Percentiles rank a stretch among this genome's conserved stretches.
Conservation (phyloP, 768 basidiomycete species). For the Galerina marginata region DNA sequence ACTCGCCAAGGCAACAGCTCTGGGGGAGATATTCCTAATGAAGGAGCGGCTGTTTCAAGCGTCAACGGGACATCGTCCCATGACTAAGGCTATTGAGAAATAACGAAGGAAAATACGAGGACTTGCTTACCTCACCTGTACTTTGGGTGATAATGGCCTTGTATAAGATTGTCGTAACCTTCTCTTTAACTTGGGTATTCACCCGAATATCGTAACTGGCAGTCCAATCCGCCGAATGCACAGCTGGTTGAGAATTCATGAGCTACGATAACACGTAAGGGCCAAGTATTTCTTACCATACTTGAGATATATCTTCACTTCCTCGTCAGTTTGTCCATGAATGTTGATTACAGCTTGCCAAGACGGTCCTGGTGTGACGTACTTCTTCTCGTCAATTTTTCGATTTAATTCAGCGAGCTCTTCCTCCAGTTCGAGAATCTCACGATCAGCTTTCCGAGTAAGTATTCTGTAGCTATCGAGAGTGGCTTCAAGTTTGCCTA, state of each 20-base stretch:
- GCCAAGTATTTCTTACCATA: slow-evolving; percentile 32
- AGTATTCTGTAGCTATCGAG: slow-evolving; percentile 30
- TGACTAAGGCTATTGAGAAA: slow-evolving; percentile 26
- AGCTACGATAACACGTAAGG: neutral
- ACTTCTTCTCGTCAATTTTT: slow-evolving; percentile 15
- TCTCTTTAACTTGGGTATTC: slow-evolving; percentile 36
- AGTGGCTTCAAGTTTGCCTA: slow-evolving; percentile 24
- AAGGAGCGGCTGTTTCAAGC: slow-evolving; percentile 40
- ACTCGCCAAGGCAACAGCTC: slow-evolving; percentile 31
- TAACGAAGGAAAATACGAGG: slow-evolving; percentile 13
- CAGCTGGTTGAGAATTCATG: neutral
- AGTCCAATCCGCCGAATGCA: slow-evolving; percentile 32
- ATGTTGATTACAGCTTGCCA: slow-evolving; percentile 33
- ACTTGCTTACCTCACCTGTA: slow-evolving; percentile 40
- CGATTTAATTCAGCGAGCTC: slow-evolving; percentile 20
- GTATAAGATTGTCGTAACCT: slow-evolving; percentile 38
- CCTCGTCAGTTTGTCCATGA: slow-evolving; percentile 34
- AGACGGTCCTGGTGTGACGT: neutral
- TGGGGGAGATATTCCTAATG: slow-evolving; percentile 36
- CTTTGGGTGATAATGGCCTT: slow-evolving; percentile 43
- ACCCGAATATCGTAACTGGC: slow-evolving; percentile 47
- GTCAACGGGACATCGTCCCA: slow-evolving; percentile 41
- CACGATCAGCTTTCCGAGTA: slow-evolving; percentile 31
- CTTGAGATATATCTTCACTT: slow-evolving; percentile 36
- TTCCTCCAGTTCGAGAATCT: slow-evolving; percentile 28